Evolutionary conservation across 2,329 filamentous ascomycete genomes (phyloP), one percentile per base, ranked within the genome.

Genomic region (Penicillium decumbens): DNA sequence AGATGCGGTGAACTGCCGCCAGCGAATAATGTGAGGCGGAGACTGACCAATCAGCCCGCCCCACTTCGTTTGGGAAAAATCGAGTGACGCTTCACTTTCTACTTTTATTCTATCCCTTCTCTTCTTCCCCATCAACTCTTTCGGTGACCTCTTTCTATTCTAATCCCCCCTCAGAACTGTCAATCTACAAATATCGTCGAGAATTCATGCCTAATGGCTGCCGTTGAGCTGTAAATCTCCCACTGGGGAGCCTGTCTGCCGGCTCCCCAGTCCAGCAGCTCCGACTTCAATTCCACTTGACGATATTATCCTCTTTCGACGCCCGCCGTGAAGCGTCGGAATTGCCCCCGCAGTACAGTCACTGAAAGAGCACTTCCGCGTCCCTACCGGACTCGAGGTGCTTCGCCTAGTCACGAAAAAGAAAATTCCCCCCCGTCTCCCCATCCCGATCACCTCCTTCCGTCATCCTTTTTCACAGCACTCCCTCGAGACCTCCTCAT

Each of bases 151-250:
- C 23, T 27, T 12, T 56, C 56, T 50, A 52, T 47, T 53, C 47
- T 44, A 51, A 56, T 47, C 47, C 38, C 43, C 52, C 41, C 61
- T 64, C 33, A 10, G 35, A 48, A 44, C 55, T 50, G 38, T 57
- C 56, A 48, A 10, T 48, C 56, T 48, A 62, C 60, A 55, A 67
- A 82, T 84, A 85, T 84, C 78, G 84, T 87, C 85, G 83, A 87
- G 77, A 78, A 78, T 76, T 73, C 85, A 51, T 54, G 84, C 81
- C 82, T 55, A 79, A 75, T 75, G 84, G 83, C 85, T 79, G 77
- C 87, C 85, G 85, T 83, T 88, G 85, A 86, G 87, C 88, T 92
- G 86, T 95, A 90, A 91, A 89, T 81, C 75, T 81, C 83, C 73
- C 84, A 85, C 87, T 90, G 83, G 84, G 84, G 83, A 82, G 78